Evolutionary conservation across 177 flowering plant genomes (phyloP).

Genomic region (Vitis hybrid): DNA sequence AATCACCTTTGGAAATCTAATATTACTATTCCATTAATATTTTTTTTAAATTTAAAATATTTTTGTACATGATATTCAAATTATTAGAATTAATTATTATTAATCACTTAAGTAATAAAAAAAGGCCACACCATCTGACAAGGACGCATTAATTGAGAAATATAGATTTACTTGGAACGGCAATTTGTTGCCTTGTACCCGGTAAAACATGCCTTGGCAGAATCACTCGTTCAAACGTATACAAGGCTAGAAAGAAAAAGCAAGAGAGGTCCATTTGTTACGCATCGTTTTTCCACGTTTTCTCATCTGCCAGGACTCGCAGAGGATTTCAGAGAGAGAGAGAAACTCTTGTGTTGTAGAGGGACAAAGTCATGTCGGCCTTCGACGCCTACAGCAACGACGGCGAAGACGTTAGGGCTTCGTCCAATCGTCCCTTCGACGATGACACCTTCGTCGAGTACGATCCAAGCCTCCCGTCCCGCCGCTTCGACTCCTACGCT

Average conservation of each 20-base stretch:
- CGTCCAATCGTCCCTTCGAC: slow-evolving; percentile 34
- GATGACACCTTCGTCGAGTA: slow-evolving; percentile 52
- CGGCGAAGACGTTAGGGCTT: slow-evolving; percentile 41
- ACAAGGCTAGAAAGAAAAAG: neutral
- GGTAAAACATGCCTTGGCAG: too few species aligned
- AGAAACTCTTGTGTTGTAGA: neutral
- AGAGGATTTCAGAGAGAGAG: slow-evolving; percentile 9
- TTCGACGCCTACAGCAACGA: slow-evolving; percentile 69
- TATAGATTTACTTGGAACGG: too few species aligned
- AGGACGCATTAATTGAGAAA: too few species aligned
- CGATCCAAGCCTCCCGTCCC: slow-evolving; percentile 40
- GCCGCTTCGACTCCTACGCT: slow-evolving; percentile 35
- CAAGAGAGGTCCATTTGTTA: neutral
- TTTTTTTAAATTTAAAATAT: too few species aligned
- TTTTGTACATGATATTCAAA: too few species aligned
- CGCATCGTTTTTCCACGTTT: neutral
- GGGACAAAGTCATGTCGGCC: slow-evolving; percentile 36
- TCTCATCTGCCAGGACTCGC: neutral
- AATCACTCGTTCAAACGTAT: too few species aligned
- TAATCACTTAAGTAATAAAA: too few species aligned
- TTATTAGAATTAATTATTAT: too few species aligned
- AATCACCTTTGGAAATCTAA: too few species aligned
- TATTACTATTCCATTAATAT: too few species aligned
- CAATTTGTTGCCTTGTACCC: too few species aligned
- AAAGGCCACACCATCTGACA: too few species aligned